Evolutionary conservation across 2,329 filamentous ascomycete species (phyloP).

Genomic region (Beauveria varroae): DNA sequence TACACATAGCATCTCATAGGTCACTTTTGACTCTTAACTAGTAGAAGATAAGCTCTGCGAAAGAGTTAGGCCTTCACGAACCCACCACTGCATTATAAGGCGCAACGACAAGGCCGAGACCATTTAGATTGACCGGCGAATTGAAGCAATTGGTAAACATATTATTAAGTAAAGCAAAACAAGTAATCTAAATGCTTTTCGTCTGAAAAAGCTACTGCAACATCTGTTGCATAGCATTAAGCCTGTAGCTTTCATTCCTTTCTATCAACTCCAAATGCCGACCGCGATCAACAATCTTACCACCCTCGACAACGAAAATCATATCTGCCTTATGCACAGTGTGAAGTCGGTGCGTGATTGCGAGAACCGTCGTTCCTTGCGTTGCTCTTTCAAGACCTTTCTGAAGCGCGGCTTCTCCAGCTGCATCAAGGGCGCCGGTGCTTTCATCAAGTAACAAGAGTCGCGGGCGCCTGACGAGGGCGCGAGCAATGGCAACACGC

Average conservation of each 20-base stretch:
- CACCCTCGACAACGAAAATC: slow-evolving; percentile 30
- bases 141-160: too few relatives aligned
- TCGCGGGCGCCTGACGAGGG: slow-evolving; percentile 56
- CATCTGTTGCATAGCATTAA: slow-evolving; percentile 25
- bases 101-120: too few relatives aligned
- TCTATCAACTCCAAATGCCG: slow-evolving; percentile 16
- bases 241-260: slow-evolving; percentile 20
- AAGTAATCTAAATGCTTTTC: too few relatives aligned
- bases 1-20: too few relatives aligned
- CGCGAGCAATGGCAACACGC: slow-evolving; percentile 62
- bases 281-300: slow-evolving; percentile 15
- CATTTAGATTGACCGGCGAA: too few relatives aligned
- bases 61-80: too few relatives aligned
- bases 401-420: slow-evolving; percentile 54
- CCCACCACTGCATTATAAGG: too few relatives aligned
- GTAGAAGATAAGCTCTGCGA: too few relatives aligned
- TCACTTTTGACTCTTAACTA: rapidly evolving
- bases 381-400: slow-evolving; percentile 48
- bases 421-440: slow-evolving; percentile 63
- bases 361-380: slow-evolving; percentile 38
- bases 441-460: slow-evolving; percentile 68
- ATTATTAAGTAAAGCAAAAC: not conserved
- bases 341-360: slow-evolving; percentile 40
- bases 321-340: slow-evolving; percentile 40
- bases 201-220: not conserved